phyloP scores from a whole-genome alignment of 441 rosid genomes.

The Geranium incanum region DNA sequence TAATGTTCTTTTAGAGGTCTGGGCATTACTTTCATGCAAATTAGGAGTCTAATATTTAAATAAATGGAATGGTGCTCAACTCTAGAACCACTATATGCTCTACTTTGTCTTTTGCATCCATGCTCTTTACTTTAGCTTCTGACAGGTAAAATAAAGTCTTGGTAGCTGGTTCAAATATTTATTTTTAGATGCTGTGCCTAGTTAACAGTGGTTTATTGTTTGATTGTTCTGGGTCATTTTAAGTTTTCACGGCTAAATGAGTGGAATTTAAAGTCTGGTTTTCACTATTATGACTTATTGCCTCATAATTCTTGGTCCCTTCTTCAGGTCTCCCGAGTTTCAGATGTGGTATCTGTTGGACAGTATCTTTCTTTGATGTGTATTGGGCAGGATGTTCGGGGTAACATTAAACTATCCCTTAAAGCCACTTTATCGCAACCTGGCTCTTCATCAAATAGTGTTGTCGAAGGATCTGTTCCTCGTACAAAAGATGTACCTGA shows the following conservation, averaged over 20 bases:
- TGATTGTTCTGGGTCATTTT: neutral
- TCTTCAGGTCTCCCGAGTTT: constrained; percentile 66
- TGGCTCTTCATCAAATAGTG: constrained; percentile 23
- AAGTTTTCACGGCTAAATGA: neutral
- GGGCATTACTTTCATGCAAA: neutral
- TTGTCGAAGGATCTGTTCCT: constrained; percentile 31
- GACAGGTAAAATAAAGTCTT: neutral
- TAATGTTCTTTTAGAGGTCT: neutral
- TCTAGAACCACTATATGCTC: too few relatives aligned
- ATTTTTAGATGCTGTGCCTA: neutral
- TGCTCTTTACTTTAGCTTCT: neutral
- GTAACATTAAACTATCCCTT: constrained; percentile 83
- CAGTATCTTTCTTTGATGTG: constrained; percentile 76
- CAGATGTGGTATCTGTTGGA: constrained; percentile 73
- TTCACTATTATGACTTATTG: neutral
- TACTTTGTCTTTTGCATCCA: too few relatives aligned
- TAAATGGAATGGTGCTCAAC: neutral
- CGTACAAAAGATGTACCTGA: constrained; percentile 33
- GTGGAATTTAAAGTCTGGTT: neutral
- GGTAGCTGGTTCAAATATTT: neutral
- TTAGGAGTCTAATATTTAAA: neutral
- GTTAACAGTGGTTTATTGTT: neutral
- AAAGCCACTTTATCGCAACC: constrained; percentile 48
- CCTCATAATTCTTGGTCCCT: constrained; percentile 7
- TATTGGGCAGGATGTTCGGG: constrained; percentile 88